These are phyloP conservation scores for Hansenula lynferdii DNA, from an alignment of 1,139 yeast genomes.

Conservation along the genomic window DNA sequence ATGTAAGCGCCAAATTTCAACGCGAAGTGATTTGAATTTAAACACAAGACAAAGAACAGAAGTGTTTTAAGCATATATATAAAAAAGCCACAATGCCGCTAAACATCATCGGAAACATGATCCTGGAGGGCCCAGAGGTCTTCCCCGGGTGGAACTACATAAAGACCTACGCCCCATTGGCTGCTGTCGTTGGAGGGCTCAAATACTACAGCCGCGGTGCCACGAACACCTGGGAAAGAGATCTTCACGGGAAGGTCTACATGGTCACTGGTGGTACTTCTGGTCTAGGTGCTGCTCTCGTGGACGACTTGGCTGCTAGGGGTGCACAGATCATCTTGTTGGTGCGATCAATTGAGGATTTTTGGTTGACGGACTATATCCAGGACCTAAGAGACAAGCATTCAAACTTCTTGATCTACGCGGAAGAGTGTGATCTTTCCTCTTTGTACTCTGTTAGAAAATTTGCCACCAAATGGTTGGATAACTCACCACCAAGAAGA, in stretches of 20 bases:
- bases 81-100: too few species aligned
- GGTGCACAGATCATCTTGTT: slow-evolving; percentile 88
- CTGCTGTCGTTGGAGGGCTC: slow-evolving; percentile 39
- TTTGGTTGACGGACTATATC: slow-evolving; percentile 77
- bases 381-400: slow-evolving; percentile 71
- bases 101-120: slow-evolving; percentile 61
- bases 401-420: slow-evolving; percentile 71
- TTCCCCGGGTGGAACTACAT: slow-evolving; percentile 71
- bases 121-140: slow-evolving; percentile 65
- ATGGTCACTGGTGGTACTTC: slow-evolving; percentile 87
- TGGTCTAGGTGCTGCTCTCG: slow-evolving; percentile 81
- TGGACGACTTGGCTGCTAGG: slow-evolving; percentile 61
- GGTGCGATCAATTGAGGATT: slow-evolving; percentile 58
- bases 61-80: too few species aligned
- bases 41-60: too few species aligned
- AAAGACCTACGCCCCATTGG: slow-evolving; percentile 48
- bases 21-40: too few species aligned
- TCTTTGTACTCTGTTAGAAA: slow-evolving; percentile 75
- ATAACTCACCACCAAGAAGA: slow-evolving; percentile 84
- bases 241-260: slow-evolving; percentile 86
- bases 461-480: slow-evolving; percentile 93
- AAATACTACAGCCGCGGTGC: slow-evolving; percentile 79
- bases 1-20: too few species aligned
- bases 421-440: slow-evolving; percentile 80
- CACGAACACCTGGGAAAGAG: slow-evolving; percentile 84